Percentiles rank a stretch among this genome's conserved stretches.
Conservation (phyloP, 2,329 filamentous ascomycete genomes). For the Helicocarpus griseus region DNA sequence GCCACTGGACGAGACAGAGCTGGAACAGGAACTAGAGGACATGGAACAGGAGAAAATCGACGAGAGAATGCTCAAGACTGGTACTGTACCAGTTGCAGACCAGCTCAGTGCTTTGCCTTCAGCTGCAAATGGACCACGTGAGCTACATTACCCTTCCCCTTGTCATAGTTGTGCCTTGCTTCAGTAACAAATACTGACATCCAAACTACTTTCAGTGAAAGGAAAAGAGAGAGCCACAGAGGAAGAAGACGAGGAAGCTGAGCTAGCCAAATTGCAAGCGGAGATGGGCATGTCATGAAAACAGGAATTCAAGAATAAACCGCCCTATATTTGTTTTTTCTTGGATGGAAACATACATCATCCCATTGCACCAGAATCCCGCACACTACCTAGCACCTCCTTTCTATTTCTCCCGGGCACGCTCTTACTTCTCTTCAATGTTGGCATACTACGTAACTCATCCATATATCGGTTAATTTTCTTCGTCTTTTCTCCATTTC, state of each 20-base stretch:
- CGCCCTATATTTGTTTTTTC: background rate
- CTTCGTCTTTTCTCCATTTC: background rate
- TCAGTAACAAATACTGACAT: constrained; percentile 4
- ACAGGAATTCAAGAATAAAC: background rate
- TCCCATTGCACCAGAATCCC: background rate
- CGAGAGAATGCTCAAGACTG: constrained; percentile 85
- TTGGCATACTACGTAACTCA: background rate
- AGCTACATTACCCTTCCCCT: constrained; percentile 30
- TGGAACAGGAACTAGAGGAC: constrained; percentile 75
- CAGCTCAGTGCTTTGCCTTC: constrained; percentile 67
- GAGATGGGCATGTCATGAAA: constrained; percentile 74
- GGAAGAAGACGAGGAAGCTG: constrained; percentile 93
- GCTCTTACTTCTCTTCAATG: background rate
- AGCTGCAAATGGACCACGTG: constrained; percentile 65
- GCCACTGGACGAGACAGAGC: constrained; percentile 70
- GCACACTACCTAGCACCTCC: background rate
- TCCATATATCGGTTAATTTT: background rate
- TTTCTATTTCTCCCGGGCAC: background rate
- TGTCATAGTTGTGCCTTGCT: background rate
- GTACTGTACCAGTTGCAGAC: constrained; percentile 71
- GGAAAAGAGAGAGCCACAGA: constrained; percentile 43
- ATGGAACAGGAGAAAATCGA: constrained; percentile 90
- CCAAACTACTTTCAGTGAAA: constrained; percentile 27
- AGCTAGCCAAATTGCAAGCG: constrained; percentile 83
- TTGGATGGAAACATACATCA: background rate